Conservation (phyloP, 2,329 filamentous ascomycete species). For the Aspergillus brasiliensis region DNA sequence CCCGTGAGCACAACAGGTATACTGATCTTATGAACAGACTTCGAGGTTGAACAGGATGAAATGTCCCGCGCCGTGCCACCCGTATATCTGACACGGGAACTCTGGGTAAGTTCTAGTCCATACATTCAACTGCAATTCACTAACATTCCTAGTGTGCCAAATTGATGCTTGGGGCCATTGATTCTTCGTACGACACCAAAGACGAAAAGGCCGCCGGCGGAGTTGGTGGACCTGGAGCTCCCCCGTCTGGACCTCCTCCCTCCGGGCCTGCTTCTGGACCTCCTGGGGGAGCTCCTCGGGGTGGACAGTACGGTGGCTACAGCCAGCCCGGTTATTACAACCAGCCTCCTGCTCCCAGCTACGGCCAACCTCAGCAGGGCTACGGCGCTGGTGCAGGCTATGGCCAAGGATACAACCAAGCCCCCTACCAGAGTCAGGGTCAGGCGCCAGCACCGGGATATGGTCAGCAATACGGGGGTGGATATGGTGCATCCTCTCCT, state of each 20-base stretch:
- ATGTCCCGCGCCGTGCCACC: constrained; percentile 64
- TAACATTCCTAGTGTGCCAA: constrained; percentile 56
- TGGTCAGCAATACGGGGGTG: constrained; percentile 26
- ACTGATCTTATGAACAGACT: constrained; percentile 51
- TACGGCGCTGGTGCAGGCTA: constrained; percentile 14
- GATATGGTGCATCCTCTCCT: constrained; percentile 25
- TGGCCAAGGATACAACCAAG: constrained; percentile 9
- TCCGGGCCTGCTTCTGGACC: constrained; percentile 12
- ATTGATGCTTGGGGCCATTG: constrained; percentile 67
- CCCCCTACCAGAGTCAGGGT: constrained; percentile 14
- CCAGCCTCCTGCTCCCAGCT: constrained; percentile 23
- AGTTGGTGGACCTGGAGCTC: constrained; percentile 18
- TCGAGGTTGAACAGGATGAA: constrained; percentile 67
- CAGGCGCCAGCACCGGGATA: constrained; percentile 22
- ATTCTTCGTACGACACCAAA: constrained; percentile 66
- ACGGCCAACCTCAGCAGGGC: constrained; percentile 27
- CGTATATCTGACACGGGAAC: constrained; percentile 64
- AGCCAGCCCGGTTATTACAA: constrained; percentile 27
- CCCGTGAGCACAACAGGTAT: neutral
- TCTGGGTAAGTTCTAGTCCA: constrained; percentile 54
- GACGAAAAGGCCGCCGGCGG: constrained; percentile 59
- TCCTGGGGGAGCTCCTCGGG: constrained; percentile 26
- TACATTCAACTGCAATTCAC: neutral
- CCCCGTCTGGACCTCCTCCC: constrained; percentile 17
- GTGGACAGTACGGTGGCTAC: constrained; percentile 41